Base-by-base conservation (phyloP, 2,329 filamentous ascomycete species). In the Diaporthe vexans region DNA sequence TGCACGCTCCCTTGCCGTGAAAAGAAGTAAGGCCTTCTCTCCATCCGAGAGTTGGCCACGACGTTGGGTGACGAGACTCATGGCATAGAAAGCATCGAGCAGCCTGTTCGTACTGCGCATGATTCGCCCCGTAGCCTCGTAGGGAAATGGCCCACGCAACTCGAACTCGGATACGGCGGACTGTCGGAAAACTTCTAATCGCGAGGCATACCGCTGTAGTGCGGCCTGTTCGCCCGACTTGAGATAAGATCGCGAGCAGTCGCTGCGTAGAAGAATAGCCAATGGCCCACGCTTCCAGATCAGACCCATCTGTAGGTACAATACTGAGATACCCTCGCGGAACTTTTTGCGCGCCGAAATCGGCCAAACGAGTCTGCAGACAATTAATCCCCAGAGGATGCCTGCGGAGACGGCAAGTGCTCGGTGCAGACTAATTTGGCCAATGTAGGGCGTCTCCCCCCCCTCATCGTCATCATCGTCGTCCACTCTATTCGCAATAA, bases 241-340 rank as follows among this genome's bases (percentile, higher is more conserved):
- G 89, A 98, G 95, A 82, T 97, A 98, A 8, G 91, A 90, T 48
- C 88, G 84, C 5, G 87, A 85, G 75, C 84, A 85, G 76, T 90
- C 86, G 74, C 88, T 91, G 59, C 91, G 88, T 0, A 92, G 85
- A 72, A 98, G 88, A 9, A 92, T 91, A 6, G 94, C 93, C 33
- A 99, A 86, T 0, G 97, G 97, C 11, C 97, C 96, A 58, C 95
- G 91, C 84, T 96, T 97, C 97, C 97, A 99, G 77, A 98, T 95
- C 46, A 99, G 88, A 21, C 95, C 94, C 91, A 99, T 95, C 74
- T 97, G 94, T 9, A 99, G 88, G 90, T 97, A 98, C 17, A 99
- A 86, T n/a, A 98, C 88, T 37, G 94, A 94, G 15, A 98, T 88
- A 1, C 96, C 96, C 79, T 97, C 93, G 80, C 97, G 95, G 79